Conservation (phyloP, 176 grass and related monocot genomes). For the Poa annua region DNA sequence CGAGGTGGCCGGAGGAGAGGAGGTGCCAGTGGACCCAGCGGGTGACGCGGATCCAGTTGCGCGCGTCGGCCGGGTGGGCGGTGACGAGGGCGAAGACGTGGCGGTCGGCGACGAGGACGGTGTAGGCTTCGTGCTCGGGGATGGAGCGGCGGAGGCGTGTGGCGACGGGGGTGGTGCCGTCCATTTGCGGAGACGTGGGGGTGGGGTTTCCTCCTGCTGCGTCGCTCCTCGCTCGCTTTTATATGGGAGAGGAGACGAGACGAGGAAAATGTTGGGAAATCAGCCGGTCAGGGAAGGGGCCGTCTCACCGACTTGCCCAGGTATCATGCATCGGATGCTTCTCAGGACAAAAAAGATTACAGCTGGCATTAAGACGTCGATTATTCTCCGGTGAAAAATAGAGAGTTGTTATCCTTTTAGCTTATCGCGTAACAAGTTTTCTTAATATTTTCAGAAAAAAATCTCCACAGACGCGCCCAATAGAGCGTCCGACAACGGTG, state of each 20-base stretch:
- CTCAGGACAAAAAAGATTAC: too few relatives aligned
- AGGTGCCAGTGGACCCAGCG: conserved; percentile 14
- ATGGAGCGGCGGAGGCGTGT: conserved; percentile 34
- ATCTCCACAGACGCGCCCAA: too few relatives aligned
- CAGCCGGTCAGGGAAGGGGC: neutral
- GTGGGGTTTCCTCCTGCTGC: neutral
- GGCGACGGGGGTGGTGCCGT: conserved; percentile 22
- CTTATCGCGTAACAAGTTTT: too few relatives aligned
- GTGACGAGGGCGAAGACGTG: conserved; percentile 33
- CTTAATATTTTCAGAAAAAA: too few relatives aligned
- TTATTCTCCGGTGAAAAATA: too few relatives aligned
- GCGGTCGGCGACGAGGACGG: conserved; percentile 4
- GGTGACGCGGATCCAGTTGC: conserved; percentile 39
- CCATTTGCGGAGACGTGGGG: conserved; percentile 40
- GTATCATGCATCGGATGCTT: too few relatives aligned
- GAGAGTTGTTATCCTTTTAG: too few relatives aligned
- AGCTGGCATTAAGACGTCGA: too few relatives aligned
- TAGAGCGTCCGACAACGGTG: too few relatives aligned
- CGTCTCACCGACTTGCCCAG: too few relatives aligned
- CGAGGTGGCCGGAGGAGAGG: neutral
- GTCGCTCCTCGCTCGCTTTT: conserved; percentile 4
- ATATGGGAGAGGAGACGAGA: too few relatives aligned
- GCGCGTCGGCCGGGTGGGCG: conserved; percentile 9
- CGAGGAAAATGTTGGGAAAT: conserved; percentile 1
- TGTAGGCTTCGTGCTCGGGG: conserved; percentile 37